Conservation (phyloP, 129 eudicot species). For the Oenanthe sinensis region DNA sequence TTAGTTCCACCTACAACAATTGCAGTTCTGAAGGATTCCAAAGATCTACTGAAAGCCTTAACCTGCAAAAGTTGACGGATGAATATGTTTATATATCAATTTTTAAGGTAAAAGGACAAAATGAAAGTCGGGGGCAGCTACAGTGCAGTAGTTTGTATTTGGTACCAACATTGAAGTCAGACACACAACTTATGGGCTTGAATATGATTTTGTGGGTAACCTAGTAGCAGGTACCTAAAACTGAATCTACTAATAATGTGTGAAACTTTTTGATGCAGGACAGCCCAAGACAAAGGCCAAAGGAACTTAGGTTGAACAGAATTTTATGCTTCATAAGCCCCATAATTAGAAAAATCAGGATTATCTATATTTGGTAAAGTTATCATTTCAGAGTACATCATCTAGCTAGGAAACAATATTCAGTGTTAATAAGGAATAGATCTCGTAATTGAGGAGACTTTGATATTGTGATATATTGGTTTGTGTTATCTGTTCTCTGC, state of each 20-base stretch:
- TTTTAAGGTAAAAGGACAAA: neutral
- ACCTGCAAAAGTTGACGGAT: conserved; percentile 32
- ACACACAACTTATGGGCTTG: neutral
- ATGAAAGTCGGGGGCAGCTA: neutral
- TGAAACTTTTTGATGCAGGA: neutral
- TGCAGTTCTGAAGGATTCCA: conserved; percentile 71
- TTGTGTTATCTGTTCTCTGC: neutral
- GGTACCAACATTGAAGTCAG: neutral
- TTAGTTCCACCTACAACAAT: conserved; percentile 94
- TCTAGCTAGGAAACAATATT: neutral
- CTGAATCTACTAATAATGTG: neutral
- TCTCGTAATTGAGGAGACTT: neutral
- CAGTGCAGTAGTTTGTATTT: neutral
- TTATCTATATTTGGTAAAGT: neutral
- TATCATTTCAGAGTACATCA: neutral
- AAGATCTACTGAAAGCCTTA: conserved; percentile 69
- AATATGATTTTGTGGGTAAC: neutral
- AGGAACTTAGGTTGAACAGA: neutral
- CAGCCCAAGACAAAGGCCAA: neutral
- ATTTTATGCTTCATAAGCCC: neutral
- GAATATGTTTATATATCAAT: neutral
- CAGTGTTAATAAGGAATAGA: neutral
- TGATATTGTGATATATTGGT: neutral
- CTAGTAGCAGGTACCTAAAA: neutral
- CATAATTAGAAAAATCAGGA: neutral